Percentiles rank a stretch among this genome's conserved stretches.
phyloP scores from a whole-genome alignment of 1,284 basidiomycete species.

The Trichosporon asahii region DNA sequence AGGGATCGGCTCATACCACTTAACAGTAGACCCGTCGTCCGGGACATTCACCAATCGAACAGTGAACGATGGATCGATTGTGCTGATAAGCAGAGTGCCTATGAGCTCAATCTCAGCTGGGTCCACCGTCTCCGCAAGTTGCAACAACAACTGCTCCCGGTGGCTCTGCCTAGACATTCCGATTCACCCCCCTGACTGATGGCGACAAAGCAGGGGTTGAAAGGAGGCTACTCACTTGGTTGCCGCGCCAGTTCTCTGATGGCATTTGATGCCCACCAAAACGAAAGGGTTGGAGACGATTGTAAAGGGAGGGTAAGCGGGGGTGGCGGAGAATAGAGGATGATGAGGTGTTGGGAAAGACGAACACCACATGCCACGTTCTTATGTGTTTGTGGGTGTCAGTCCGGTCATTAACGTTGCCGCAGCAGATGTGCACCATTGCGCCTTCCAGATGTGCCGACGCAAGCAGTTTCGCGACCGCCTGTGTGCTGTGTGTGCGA shows the following conservation, averaged over 20 bases:
- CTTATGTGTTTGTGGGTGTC: background rate
- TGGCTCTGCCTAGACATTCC: background rate
- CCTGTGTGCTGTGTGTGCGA: background rate
- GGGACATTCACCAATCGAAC: background rate
- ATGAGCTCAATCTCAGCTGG: background rate
- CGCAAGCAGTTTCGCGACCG: background rate
- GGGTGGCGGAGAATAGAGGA: background rate
- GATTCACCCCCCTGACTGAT: background rate
- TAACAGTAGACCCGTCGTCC: background rate
- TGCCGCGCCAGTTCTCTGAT: background rate
- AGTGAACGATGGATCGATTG: background rate
- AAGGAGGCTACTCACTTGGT: background rate
- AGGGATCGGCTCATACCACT: background rate
- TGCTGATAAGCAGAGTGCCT: background rate
- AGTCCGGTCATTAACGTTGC: background rate
- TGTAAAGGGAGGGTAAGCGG: background rate
- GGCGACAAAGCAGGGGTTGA: background rate
- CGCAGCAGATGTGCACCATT: background rate
- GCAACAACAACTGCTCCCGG: background rate
- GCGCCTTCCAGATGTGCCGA: background rate
- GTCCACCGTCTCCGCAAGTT: background rate
- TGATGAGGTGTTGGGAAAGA: background rate
- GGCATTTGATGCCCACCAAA: background rate
- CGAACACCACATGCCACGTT: background rate
- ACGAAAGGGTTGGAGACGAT: background rate